A percentile compares a stretch with the other conserved stretches of the same genome.
Evolutionary conservation across 768 basidiomycete species (phyloP).

Genomic region (Suillus fuscotomentosus): DNA sequence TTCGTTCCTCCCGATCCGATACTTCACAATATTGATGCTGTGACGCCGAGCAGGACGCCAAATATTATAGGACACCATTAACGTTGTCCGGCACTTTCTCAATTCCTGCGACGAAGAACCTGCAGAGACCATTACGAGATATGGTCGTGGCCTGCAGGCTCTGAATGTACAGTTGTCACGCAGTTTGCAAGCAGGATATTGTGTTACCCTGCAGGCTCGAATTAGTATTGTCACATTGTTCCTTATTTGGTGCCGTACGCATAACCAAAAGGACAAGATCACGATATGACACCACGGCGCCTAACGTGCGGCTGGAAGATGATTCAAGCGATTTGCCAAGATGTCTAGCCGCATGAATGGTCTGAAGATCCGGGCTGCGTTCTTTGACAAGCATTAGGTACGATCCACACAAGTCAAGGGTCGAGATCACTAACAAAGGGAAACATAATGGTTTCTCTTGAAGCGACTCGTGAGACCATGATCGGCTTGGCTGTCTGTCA

Average conservation of each 20-base stretch:
- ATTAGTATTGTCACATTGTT: neutral
- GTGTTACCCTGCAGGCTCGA: neutral
- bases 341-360: neutral
- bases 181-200: neutral
- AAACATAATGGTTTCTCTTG: neutral
- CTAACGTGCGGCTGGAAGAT: neutral
- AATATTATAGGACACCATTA: neutral
- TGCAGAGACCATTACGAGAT: neutral
- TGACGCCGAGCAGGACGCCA: neutral
- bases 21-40: neutral
- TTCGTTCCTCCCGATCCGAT: neutral
- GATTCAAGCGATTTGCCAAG: neutral
- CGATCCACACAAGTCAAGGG: neutral
- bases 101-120: neutral
- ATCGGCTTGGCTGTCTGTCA: neutral
- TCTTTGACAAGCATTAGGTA: neutral
- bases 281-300: neutral
- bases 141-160: neutral
- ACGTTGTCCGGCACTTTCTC: slow-evolving; percentile 2
- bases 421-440: neutral
- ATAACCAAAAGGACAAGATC: slow-evolving; percentile 2
- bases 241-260: neutral
- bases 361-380: neutral
- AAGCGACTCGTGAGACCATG: neutral
- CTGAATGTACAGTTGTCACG: neutral